Percentiles rank a stretch among this genome's conserved stretches.
These are phyloP conservation scores for Umbelopsis isabellina DNA, from an alignment of 192 early-diverging fungal species.

Conservation along the genomic window DNA sequence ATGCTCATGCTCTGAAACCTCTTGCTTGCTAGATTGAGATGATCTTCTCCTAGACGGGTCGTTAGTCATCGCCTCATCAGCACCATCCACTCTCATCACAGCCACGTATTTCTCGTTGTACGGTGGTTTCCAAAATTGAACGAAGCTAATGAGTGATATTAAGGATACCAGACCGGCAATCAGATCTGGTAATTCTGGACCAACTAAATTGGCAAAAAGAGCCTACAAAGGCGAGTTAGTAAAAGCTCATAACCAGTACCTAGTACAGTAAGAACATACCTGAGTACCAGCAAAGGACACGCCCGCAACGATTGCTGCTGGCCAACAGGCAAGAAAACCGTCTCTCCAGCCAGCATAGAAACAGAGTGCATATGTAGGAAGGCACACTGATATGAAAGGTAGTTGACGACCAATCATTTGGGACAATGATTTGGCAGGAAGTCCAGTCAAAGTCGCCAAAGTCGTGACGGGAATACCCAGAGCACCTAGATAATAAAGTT, in stretches of 20 bases:
- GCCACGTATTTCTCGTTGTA: slow-evolving; percentile 35
- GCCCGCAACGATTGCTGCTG: slow-evolving; percentile 32
- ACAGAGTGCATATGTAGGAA: slow-evolving; percentile 36
- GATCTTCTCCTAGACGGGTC: not conserved
- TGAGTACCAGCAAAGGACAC: slow-evolving; percentile 41
- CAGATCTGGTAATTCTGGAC: slow-evolving; percentile 44
- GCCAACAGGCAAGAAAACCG: slow-evolving; percentile 41
- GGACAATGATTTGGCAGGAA: slow-evolving; percentile 28
- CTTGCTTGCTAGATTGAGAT: not conserved
- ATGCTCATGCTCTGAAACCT: not conserved
- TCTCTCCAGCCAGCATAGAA: slow-evolving; percentile 39
- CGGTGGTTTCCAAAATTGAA: slow-evolving; percentile 44
- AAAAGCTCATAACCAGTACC: not conserved
- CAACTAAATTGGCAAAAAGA: slow-evolving; percentile 43
- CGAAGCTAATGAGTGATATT: slow-evolving; percentile 32
- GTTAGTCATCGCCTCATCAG: not conserved
- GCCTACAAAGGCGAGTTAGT: not conserved
- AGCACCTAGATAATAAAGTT: not conserved
- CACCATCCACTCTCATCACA: not conserved
- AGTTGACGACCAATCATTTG: slow-evolving; percentile 45
- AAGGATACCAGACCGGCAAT: slow-evolving; percentile 41
- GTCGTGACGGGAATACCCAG: slow-evolving; percentile 46
- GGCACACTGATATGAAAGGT: slow-evolving; percentile 35
- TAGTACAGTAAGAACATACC: not conserved
- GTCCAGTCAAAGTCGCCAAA: slow-evolving; percentile 35